Conservation (phyloP, 768 basidiomycete species). For the Mycena sanguinolenta region DNA sequence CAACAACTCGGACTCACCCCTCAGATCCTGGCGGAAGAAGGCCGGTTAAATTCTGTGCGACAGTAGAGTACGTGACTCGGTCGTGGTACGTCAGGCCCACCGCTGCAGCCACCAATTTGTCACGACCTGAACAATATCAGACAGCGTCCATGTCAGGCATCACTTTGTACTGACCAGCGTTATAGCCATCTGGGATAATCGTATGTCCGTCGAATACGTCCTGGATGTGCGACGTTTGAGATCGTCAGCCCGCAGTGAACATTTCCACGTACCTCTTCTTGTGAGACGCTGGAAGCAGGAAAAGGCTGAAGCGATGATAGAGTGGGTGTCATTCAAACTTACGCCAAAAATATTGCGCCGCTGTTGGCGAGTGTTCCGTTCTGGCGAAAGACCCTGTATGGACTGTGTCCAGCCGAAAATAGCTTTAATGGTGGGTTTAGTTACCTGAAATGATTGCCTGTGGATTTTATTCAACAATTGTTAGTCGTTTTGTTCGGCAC, state of each 20-base stretch:
- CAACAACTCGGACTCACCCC: conserved; percentile 51
- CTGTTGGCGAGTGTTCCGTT: conserved; percentile 51
- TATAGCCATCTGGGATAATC: conserved; percentile 59
- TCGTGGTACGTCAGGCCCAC: conserved; percentile 47
- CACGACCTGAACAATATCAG: conserved; percentile 41
- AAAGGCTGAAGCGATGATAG: neutral
- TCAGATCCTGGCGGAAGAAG: conserved; percentile 54
- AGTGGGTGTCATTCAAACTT: conserved; percentile 8
- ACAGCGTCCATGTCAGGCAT: neutral
- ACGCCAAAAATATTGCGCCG: conserved; percentile 62
- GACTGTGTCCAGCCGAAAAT: neutral
- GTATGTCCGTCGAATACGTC: conserved; percentile 51
- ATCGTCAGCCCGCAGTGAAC: neutral
- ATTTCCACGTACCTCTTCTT: conserved; percentile 49
- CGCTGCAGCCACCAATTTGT: conserved; percentile 53
- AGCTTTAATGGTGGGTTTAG: neutral
- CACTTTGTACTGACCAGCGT: conserved; percentile 45
- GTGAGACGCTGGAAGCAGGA: conserved; percentile 51
- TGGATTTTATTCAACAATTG: neutral
- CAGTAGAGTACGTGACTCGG: conserved; percentile 52
- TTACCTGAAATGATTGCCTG: neutral
- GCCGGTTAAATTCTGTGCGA: conserved; percentile 54
- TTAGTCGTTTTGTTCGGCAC: neutral
- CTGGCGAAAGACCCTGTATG: conserved; percentile 56
- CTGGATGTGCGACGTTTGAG: neutral